Evolutionary conservation across 768 basidiomycete genomes (phyloP).

Genomic region (Collybia mongolica): DNA sequence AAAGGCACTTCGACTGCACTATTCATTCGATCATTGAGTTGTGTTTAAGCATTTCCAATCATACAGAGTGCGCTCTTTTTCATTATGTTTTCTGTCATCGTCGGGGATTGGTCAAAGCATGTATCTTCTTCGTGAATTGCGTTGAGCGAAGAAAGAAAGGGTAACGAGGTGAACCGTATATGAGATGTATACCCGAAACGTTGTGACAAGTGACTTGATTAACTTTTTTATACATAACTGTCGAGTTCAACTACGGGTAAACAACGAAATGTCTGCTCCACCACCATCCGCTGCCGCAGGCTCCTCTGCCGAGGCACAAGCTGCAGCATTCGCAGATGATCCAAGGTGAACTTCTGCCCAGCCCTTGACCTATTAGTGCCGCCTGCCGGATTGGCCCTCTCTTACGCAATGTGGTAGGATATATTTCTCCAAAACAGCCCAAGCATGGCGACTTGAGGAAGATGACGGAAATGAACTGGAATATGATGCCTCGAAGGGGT

Average conservation of each 20-base stretch:
- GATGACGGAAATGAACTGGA: constrained; percentile 91
- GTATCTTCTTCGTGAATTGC: no score
- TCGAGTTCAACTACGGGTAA: constrained; percentile 38
- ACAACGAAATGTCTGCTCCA: constrained; percentile 42
- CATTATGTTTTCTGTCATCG: no score
- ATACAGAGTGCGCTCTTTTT: no score
- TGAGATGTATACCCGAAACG: no score
- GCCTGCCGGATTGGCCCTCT: constrained; percentile 16
- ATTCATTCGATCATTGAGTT: no score
- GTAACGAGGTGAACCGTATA: no score
- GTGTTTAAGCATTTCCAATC: no score
- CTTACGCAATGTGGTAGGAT: constrained; percentile 42
- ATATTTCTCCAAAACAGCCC: constrained; percentile 71
- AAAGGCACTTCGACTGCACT: no score
- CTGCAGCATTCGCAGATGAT: constrained; percentile 75
- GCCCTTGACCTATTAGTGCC: constrained; percentile 15
- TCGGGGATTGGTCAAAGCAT: no score
- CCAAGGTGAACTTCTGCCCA: constrained; percentile 43
- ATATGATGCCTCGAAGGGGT: constrained; percentile 72
- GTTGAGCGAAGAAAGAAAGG: no score
- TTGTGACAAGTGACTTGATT: neutral
- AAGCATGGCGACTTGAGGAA: constrained; percentile 88
- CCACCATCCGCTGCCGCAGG: constrained; percentile 52
- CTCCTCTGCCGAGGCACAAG: constrained; percentile 53
- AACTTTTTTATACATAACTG: neutral